These are phyloP conservation scores for Phytophthora sansomeana DNA, from an alignment of 352 stramenopile species.

Conservation along the genomic window DNA sequence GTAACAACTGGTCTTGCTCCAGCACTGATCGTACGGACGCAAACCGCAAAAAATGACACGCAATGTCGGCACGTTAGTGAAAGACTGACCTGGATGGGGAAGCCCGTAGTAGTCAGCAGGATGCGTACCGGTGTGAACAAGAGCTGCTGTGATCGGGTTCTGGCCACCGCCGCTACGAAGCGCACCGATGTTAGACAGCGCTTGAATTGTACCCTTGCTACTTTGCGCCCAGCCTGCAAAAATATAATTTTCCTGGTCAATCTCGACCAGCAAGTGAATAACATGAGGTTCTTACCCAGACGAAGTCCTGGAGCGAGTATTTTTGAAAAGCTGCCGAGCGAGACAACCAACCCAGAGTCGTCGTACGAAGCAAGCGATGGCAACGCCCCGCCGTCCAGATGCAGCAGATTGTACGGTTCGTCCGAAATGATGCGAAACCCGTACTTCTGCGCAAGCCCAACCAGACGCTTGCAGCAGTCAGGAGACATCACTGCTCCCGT, in stretches of 20 bases:
- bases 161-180: conserved; percentile 92
- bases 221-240: conserved; percentile 69
- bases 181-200: conserved; percentile 72
- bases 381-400: conserved; percentile 60
- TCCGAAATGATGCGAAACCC: conserved; percentile 91
- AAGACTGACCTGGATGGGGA: conserved; percentile 1
- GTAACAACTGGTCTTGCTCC: conserved; percentile 55
- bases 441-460: conserved; percentile 82
- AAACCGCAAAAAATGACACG: conserved; percentile 26
- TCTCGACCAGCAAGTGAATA: not conserved
- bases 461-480: conserved; percentile 75
- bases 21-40: conserved; percentile 51
- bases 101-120: conserved; percentile 17
- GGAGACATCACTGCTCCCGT: conserved; percentile 82
- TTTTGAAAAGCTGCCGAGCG: conserved; percentile 95
- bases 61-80: conserved; percentile 14
- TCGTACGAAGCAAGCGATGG: conserved; percentile 78
- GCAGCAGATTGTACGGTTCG: conserved; percentile 95
- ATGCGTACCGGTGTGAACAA: conserved; percentile 76
- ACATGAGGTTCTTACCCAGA: conserved; percentile 60
- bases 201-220: conserved; percentile 60
- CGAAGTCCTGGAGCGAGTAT: conserved; percentile 93
- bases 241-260: not conserved
- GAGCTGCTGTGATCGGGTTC: conserved; percentile 88
- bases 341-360: conserved; percentile 71